Conservation (phyloP, 2,329 filamentous ascomycete genomes). For the Alternaria angustiovoidea region DNA sequence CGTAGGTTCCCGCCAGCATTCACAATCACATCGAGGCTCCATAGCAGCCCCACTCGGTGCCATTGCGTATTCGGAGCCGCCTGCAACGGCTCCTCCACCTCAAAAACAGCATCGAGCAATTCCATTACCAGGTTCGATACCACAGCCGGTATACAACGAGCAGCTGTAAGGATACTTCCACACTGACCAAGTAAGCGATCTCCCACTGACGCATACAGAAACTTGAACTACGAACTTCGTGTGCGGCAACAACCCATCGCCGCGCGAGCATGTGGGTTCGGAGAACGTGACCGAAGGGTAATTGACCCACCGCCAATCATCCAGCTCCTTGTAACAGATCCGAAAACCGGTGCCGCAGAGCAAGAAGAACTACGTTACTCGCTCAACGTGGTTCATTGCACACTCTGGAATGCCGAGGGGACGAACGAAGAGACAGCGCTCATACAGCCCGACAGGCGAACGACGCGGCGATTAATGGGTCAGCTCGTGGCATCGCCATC, state of each 20-base stretch:
- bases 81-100: conserved; percentile 38
- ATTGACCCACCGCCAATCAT: conserved; percentile 87
- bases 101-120: conserved; percentile 40
- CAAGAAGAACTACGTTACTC: conserved; percentile 70
- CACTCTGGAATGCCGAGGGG: conserved; percentile 75
- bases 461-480: conserved; percentile 80
- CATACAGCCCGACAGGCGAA: conserved; percentile 75
- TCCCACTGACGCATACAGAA: conserved; percentile 39
- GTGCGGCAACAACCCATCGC: conserved; percentile 81
- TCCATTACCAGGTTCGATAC: conserved; percentile 49
- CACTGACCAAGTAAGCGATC: conserved; percentile 23
- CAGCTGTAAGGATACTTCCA: conserved; percentile 47
- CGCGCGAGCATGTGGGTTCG: conserved; percentile 82
- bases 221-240: conserved; percentile 59
- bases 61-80: conserved; percentile 44
- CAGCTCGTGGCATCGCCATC: conserved; percentile 80
- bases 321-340: conserved; percentile 72
- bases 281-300: conserved; percentile 80
- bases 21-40: conserved; percentile 48
- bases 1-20: conserved; percentile 48
- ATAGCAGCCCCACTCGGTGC: conserved; percentile 42
- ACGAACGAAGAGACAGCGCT: conserved; percentile 70
- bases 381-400: conserved; percentile 77
- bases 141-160: conserved; percentile 50
- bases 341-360: conserved; percentile 57